Evolutionary conservation across 2,329 filamentous ascomycete genomes (phyloP).

Genomic region (Aspergillus sp.): DNA sequence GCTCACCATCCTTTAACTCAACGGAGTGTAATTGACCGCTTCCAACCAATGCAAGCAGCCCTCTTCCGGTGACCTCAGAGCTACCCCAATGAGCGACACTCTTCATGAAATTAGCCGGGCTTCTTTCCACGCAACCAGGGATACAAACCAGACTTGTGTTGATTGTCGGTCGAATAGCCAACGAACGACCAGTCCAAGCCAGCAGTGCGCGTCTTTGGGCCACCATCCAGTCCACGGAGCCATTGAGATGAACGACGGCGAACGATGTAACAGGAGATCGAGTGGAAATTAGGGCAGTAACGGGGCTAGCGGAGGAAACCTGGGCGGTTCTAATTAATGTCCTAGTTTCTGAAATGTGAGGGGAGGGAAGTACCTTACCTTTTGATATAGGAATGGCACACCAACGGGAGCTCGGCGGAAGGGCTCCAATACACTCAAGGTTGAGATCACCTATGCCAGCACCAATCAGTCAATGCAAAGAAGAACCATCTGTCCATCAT

Average conservation of each 20-base stretch:
- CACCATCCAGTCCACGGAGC: slow-evolving; percentile 92
- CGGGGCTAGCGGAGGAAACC: slow-evolving; percentile 80
- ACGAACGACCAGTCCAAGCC: slow-evolving; percentile 93
- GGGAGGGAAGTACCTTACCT: slow-evolving; percentile 47
- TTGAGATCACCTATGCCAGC: slow-evolving; percentile 71
- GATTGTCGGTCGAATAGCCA: slow-evolving; percentile 72
- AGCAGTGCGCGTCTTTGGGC: slow-evolving; percentile 82
- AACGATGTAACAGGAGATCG: slow-evolving; percentile 86
- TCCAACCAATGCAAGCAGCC: slow-evolving; percentile 78
- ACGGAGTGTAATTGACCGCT: slow-evolving; percentile 89
- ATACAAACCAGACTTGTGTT: slow-evolving; percentile 65
- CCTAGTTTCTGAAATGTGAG: not conserved
- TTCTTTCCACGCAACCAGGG: not conserved
- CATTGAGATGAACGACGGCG: slow-evolving; percentile 83
- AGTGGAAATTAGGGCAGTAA: slow-evolving; percentile 84
- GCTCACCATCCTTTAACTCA: slow-evolving; percentile 75
- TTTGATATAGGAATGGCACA: slow-evolving; percentile 93
- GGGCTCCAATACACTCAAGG: slow-evolving; percentile 81
- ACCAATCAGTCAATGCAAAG: slow-evolving; percentile 6
- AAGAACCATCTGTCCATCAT: not conserved
- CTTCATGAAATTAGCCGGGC: slow-evolving; percentile 44
- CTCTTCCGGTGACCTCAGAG: slow-evolving; percentile 82
- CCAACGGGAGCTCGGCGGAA: slow-evolving; percentile 76
- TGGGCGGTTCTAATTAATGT: slow-evolving; percentile 36
- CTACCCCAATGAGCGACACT: slow-evolving; percentile 87